Base-by-base conservation (phyloP, 495 filamentous ascomycete species). In the Chaetomium fimeti region DNA sequence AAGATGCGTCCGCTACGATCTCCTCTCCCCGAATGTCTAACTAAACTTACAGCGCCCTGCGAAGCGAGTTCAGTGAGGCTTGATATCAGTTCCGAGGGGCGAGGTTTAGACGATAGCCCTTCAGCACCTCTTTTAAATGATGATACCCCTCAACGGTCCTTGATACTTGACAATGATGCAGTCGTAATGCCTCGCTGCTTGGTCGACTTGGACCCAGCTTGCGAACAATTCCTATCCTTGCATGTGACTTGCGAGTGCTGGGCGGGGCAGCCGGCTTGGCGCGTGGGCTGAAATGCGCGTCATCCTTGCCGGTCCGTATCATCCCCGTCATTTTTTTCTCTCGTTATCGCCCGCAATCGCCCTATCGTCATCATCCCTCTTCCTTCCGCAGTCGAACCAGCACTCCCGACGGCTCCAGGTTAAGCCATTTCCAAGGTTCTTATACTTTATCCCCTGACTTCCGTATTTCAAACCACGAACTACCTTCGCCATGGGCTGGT, bases 401-500 rank as follows among this genome's bases (percentile, higher is more conserved):
- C 40, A 43, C 18, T 43, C 40, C 40, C 40, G 18, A 13, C 4
- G 15, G 2, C 18, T 16, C 40, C 40, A 13, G 11, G 40, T 11
- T 43, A 43, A 43, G 2, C 40, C 13, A 43, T 43, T 16, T 3
- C 32, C 32, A 5, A 36, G 4, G 4, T 9, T 36, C 40, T 18
- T 11, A 18, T 18, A 15, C 40, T 16, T 18, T 18, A 18, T 16
- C 13, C 9, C 40, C 40, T 13, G 40, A 43, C 13, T 16, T 18
- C 49, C 25, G 11, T 6, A 25, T 15, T 22, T 16, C 45, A 16
- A 12, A 28, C 22, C 11, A 6, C 22, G 6, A 3, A 32, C 52
- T 12, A 22, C 53, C 3, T 22, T 20, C 47, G 72, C 24, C 51
- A 97, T 98, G 94, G 94, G 94, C 66, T 98, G 95, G 95, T 98